Evolutionary conservation across 495 filamentous ascomycete genomes (phyloP).

Genomic region (Aspergillus diversus): DNA sequence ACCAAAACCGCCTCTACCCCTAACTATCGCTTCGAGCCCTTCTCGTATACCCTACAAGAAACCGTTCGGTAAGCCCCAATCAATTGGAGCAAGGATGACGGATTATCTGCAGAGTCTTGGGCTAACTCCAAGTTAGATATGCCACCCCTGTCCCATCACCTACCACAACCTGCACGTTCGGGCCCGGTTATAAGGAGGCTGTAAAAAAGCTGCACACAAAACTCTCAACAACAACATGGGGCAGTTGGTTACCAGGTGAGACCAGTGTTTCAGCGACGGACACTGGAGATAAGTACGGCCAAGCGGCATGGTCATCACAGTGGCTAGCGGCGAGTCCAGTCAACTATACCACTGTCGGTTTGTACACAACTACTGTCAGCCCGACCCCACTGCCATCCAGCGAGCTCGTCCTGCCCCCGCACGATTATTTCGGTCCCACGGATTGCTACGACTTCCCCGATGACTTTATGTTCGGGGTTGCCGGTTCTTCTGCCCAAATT

Average conservation of each 20-base stretch:
- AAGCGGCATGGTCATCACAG: conserved; percentile 40
- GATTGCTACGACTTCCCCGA: conserved; percentile 39
- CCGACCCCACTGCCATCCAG: conserved; percentile 38
- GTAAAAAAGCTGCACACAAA: neutral
- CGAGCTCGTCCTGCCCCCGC: conserved; percentile 40
- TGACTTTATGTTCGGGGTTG: conserved; percentile 56
- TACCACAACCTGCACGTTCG: neutral
- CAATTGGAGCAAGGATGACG: neutral
- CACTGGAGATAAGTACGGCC: conserved; percentile 34
- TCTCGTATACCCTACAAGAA: conserved; percentile 3
- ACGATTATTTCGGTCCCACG: conserved; percentile 24
- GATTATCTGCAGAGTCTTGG: neutral
- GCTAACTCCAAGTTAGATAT: neutral
- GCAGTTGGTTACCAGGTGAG: conserved; percentile 34
- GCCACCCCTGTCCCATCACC: conserved; percentile 1
- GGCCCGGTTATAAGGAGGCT: neutral
- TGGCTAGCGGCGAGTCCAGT: conserved; percentile 24
- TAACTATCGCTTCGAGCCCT: neutral
- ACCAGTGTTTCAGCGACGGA: conserved; percentile 34
- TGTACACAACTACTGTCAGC: conserved; percentile 39
- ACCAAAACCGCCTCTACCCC: conserved; percentile 3
- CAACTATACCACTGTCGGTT: conserved; percentile 33
- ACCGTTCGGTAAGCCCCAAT: conserved; percentile 1
- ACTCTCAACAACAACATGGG: conserved; percentile 29
- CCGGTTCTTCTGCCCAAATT: conserved; percentile 53